Evolutionary conservation across 2,329 filamentous ascomycete species (phyloP), one percentile per base, ranked within the genome.

Genomic region (Fusarium begoniae): DNA sequence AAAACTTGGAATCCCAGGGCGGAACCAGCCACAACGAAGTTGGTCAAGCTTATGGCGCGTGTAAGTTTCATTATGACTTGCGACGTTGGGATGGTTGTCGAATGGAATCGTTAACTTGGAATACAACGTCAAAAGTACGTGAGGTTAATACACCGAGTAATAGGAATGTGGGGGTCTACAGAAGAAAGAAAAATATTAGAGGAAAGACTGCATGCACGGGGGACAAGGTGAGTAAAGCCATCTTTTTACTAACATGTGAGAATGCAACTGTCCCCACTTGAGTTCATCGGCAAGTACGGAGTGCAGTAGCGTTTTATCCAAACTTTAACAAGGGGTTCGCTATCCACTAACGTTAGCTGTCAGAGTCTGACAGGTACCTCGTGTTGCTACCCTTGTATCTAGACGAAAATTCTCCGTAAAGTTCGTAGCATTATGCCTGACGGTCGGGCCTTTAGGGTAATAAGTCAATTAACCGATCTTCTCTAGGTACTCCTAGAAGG

Each of bases 1-100:
- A 55, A 55, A 20, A 55, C 37, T 17, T 55, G 53, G 22, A 55
- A 55, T 32, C 53, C 53, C 14, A 55, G 26, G 6, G 53, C 53
- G 10, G 53, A 55, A 11, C 53, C n/a, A 28, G 53, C 53, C 22
- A 55, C 53, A n/a, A 40, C 8, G 15, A 55, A 55, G 14, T 55
- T 55, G 53, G 53, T 55, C 38, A 55, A 18, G 38, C 38, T 32
- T 41, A 55, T 55, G 8, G 53, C 53, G 2, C 53, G 53, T 20
- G 53, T 55, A 22, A 55, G 11, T 32, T 13, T 41, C 53, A 55
- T 55, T 30, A 9, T 55, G 22, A 8, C 38, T 40, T 12, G 22
- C 0, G 20, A 28, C 4, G 6, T n/a, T 7, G 26, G 45, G 9
- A 48, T 8, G 4, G 26, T 20, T 14, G 20, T 8, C 2, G 15